Base-by-base conservation (phyloP, 1,284 basidiomycete species). In the Boletus austroedulis region DNA sequence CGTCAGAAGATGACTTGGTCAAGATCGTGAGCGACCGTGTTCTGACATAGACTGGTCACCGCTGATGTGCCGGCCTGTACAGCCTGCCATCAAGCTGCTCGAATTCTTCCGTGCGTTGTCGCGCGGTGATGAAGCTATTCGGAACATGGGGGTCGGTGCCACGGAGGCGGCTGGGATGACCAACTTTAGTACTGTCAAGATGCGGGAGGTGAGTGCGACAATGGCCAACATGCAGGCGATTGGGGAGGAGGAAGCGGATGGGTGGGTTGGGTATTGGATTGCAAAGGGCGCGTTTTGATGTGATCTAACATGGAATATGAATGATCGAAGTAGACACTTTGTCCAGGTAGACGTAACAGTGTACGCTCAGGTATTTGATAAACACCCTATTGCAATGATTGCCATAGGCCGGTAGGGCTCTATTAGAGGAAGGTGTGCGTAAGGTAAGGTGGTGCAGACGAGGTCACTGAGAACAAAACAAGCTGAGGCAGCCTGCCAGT, bases 211-310 rank as follows among this genome's bases (percentile, higher is more conserved):
- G 9, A 73, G 69, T 19, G 15, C 43, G 15, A 62, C 67, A 36
- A 58, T 73, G 63, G 60, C 51, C 19, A 51, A 49, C 7, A 71
- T 73, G 58, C 44, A n/a, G 7, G 59, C 65, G 14, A 60, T 71
- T 8, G 68, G 65, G 1, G 55, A 66, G 14, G 46, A 34, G 3
- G 66, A 73, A 29, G 69, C 59, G 0, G 52, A 59, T 24, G 64
- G 61, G 0, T 72, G 69, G 68, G 70, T 72, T 7, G 29, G 32
- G 10, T 70, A 71, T 38, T 69, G 69, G 69, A 58, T 61, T 24
- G 41, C 21, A 23, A 41, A 41, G 21, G 21, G 40, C 11, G 40
- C 40, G n/a, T 41, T 41, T 21, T 41, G 17, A 41, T 21, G n/a
- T 21, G 40, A 4, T 38, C 12, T n/a, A 17, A 40, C 10, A 41